Percentiles rank a stretch among this genome's conserved stretches.
Evolutionary conservation across 768 basidiomycete genomes (phyloP).

Genomic region (Termitomyces sp.): DNA sequence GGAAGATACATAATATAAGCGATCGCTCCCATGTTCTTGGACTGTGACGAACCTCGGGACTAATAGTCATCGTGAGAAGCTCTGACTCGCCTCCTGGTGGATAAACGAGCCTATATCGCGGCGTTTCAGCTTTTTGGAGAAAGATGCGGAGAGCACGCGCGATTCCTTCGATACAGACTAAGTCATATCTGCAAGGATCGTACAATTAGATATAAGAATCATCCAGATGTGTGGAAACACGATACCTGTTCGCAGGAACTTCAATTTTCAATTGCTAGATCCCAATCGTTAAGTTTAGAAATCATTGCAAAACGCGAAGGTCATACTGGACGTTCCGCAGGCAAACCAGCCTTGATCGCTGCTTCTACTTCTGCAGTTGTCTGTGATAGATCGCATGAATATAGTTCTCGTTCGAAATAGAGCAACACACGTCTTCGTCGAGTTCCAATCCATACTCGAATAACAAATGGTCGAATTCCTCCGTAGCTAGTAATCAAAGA

Average conservation of each 20-base stretch:
- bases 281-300: background rate
- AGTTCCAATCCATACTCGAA: constrained; percentile 98
- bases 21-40: background rate
- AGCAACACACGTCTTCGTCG: constrained; percentile 84
- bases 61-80: constrained; percentile 65
- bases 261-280: constrained; percentile 95
- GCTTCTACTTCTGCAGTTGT: constrained; percentile 87
- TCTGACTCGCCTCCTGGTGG: constrained; percentile 65
- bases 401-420: background rate
- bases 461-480: constrained; percentile 92
- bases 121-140: constrained; percentile 64
- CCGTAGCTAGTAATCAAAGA: constrained; percentile 59
- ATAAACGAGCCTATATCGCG: constrained; percentile 69
- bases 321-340: constrained; percentile 78
- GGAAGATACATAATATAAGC: background rate
- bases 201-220: background rate
- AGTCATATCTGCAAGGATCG: constrained; percentile 72
- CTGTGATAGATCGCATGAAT: constrained; percentile 33
- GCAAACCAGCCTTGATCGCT: constrained; percentile 77
- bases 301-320: background rate
- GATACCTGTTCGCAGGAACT: constrained; percentile 91
- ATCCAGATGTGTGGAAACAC: background rate
- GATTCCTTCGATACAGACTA: constrained; percentile 96
- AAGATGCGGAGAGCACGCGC: constrained; percentile 83
- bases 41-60: constrained; percentile 58